Conservation (phyloP, 2,329 filamentous ascomycete genomes). For the Verticillium tricorpus region DNA sequence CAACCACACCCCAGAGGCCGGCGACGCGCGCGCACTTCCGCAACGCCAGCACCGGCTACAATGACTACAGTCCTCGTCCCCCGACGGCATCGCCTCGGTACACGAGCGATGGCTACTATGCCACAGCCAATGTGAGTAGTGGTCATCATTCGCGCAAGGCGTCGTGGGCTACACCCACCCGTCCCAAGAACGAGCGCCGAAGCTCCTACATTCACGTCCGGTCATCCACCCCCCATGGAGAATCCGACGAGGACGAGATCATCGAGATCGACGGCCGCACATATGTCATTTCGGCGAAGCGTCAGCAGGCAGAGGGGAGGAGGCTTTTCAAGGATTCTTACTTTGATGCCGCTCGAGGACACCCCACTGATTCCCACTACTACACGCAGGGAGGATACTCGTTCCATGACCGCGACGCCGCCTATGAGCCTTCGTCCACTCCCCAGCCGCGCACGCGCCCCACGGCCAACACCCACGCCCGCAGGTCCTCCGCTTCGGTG, state of each 20-base stretch:
- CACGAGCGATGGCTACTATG: constrained; percentile 59
- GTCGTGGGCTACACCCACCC: constrained; percentile 40
- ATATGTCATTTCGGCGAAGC: constrained; percentile 48
- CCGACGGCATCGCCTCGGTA: constrained; percentile 55
- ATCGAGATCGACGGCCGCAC: constrained; percentile 50
- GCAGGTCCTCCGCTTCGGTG: constrained; percentile 43
- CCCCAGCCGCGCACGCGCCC: constrained; percentile 37
- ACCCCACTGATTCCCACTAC: constrained; percentile 56
- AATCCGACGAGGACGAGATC: constrained; percentile 61
- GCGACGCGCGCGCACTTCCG: constrained; percentile 49
- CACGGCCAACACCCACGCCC: constrained; percentile 36
- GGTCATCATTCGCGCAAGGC: constrained; percentile 41
- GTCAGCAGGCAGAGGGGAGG: constrained; percentile 31
- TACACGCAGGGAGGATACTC: constrained; percentile 45
- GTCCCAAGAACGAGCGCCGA: constrained; percentile 48
- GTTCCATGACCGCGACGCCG: constrained; percentile 27
- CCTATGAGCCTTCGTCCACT: constrained; percentile 33
- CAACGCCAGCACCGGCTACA: constrained; percentile 35
- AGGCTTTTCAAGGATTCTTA: constrained; percentile 12
- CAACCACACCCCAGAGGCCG: constrained; percentile 45
- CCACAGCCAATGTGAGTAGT: constrained; percentile 62
- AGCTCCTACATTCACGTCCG: constrained; percentile 55
- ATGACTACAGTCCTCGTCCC: constrained; percentile 39
- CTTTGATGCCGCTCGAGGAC: constrained; percentile 41
- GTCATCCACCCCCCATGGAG: constrained; percentile 54